Base-by-base conservation (phyloP, 768 basidiomycete genomes). In the Amanita brunnescens region DNA sequence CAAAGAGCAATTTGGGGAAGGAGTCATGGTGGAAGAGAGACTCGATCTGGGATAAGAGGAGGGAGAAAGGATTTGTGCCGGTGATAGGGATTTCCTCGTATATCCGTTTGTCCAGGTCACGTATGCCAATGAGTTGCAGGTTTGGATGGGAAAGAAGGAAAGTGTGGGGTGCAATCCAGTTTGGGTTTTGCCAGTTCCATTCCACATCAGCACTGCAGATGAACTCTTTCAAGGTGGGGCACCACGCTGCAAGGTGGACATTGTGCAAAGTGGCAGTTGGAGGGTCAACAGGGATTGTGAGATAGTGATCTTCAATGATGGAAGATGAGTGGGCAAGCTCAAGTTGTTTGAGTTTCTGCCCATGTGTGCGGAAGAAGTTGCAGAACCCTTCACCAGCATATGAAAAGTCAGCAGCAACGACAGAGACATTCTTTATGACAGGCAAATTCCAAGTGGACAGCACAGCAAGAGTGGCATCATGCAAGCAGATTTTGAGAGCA, bases 111-210 rank as follows among this genome's bases (percentile, higher is more conserved):
- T 85, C 81, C 60, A 87, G 79, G 57, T 83, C 84, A 16, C 84
- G 74, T 52, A 88, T 80, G 7, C 83, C 86, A n/a, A 88, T 87
- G 49, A 87, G 71, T 61, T 79, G 66, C 9, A 88, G 62, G 6
- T 67, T 69, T 0, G 78, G 75, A 59, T 88, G 86, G 1, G 78
- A 62, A n/a, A 85, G 82, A 18, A 88, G 72, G 6, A 88, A 67
- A 34, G 85, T 72, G 51, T 88, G 86, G 2, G 86, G 84, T 12
- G 86, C 82, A 58, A 87, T 87, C 86, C 85, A 87, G 60, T 88
- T 84, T 0, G 86, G 86, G 47, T 70, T 73, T 57, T 80, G 74
- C 86, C 86, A 87, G 55, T n/a, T n/a, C n/a, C n/a, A n/a, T n/a
- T n/a, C n/a, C n/a, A n/a, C n/a, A n/a, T n/a, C n/a, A n/a, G n/a